Base-by-base conservation (phyloP, 2,329 filamentous ascomycete genomes). In the Tolypocladium pustulatum region DNA sequence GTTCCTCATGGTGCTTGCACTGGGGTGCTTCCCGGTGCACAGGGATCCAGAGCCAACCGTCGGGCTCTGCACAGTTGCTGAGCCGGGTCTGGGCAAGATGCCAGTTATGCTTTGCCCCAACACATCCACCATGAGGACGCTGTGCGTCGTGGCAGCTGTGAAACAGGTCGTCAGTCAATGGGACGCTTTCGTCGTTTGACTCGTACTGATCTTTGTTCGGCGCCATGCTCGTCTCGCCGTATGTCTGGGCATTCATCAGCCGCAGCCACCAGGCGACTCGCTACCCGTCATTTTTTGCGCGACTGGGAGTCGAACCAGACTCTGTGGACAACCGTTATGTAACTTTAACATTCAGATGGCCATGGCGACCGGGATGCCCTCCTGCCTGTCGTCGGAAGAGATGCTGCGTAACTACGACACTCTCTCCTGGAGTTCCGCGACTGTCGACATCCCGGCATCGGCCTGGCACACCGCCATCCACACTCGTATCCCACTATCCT, bases 91-190 rank as follows among this genome's bases (percentile, higher is more conserved):
- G 9, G 46, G 55, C 46, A 58, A 61, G 30, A 63, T 61, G 15
- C 55, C 62, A 5, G 63, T 63, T 46, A 61, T 63, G 61, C 38
- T 61, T 38, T 52, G 59, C 20, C 62, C 63, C 20, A 61, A 46
- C 37, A 55, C 60, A 6, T 61, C 59, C 0, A 62, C 57, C 9
- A 38, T 62, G 56, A 32, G 57, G 9, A 58, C 61, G 1, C 41
- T 64, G n/a, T 63, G 60, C 22, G 52, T 64, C 17, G 59, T 63
- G 36, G 40, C 62, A 15, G 12, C 62, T 25, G 57, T 58, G 1
- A 64, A 63, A 49, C 60, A 61, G 32, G 49, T 59, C 2, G 54
- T 59, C n/a, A n/a, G n/a, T n/a, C 20, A 63, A 63, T 15, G 60
- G 46, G 1, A 61, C 59, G 4, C 61, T 59, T 30, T 61, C 60